phyloP scores from a whole-genome alignment of 768 basidiomycete species.

The Trametes coccinea region DNA sequence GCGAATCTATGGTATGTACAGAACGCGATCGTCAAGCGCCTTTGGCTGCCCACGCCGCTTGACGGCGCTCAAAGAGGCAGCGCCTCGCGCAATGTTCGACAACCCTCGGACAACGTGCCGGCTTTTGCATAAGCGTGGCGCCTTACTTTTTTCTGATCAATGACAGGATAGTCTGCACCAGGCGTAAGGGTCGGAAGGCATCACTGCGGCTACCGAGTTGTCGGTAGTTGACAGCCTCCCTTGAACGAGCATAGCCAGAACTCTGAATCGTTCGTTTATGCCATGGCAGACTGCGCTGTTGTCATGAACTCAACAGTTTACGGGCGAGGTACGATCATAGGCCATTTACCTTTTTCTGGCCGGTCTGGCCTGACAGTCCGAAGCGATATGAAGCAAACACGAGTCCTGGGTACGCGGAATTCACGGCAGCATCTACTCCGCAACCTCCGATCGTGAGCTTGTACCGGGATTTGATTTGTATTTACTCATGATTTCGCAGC shows the following conservation, averaged over 20 bases:
- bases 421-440: background rate
- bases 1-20: slow-evolving; percentile 9
- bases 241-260: background rate
- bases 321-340: background rate
- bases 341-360: background rate
- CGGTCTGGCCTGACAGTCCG: background rate
- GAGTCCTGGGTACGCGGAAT: background rate
- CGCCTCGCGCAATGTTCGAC: background rate
- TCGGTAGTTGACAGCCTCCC: slow-evolving; percentile 11
- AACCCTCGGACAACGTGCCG: slow-evolving; percentile 2
- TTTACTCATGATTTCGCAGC: slow-evolving; percentile 5
- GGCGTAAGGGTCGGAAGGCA: background rate
- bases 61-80: background rate
- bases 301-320: background rate
- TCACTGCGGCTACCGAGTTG: slow-evolving; percentile 9
- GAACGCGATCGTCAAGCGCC: slow-evolving; percentile 1
- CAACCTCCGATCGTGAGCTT: slow-evolving; percentile 1
- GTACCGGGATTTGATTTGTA: slow-evolving; percentile 6
- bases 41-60: background rate
- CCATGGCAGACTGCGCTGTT: slow-evolving; percentile 9
- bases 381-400: background rate
- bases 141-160: background rate
- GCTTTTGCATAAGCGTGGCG: background rate
- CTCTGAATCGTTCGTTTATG: background rate
- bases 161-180: background rate